Base-by-base conservation (phyloP, 805 yeast species). In the Cyberlindnera saturnus region DNA sequence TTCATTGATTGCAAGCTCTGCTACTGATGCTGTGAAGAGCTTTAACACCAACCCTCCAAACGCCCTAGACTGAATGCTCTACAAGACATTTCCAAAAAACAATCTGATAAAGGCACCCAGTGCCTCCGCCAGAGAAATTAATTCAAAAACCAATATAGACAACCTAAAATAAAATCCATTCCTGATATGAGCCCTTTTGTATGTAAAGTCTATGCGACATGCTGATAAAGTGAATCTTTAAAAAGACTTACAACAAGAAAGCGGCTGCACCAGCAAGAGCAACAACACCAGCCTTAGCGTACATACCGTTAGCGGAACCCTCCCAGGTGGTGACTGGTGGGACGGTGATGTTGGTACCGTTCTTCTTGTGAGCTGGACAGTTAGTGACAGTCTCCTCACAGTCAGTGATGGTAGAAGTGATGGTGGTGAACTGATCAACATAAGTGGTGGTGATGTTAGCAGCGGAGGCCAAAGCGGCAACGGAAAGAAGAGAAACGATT, bases 211-310 rank as follows among this genome's bases (percentile, higher is more conserved):
- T 17, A 15, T n/a, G 11, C 35, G 35, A 33, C 10, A 17, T 14
- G 28, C 28, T 23, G 28, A 23, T 9, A 23, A 10, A 31, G 33
- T n/a, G 33, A 15, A 31, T 31, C 15, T 13, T 28, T 23, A 23
- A 18, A 18, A 4, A 29, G 36, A 38, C 54, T 57, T 58, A 61
- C 51, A 61, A 52, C 47, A 56, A 50, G 32, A 61, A 46, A 39
- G 61, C 59, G 42, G 53, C 63, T 37, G 49, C 55, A 50, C 51
- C 64, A 36, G 57, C 63, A 18, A 50, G 44, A 40, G 53, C 63
- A 40, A 56, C 63, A 41, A 53, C 60, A 55, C 62, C 64, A 35
- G 55, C 57, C 43, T 51, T 49, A 41, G 56, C 60, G 49, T 43
- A 48, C 44, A 45, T 36, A 40, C 38, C 42, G 49, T 47, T 43